Conservation (phyloP, 2,329 filamentous ascomycete species). For the Sphaerostilbella broomeana region DNA sequence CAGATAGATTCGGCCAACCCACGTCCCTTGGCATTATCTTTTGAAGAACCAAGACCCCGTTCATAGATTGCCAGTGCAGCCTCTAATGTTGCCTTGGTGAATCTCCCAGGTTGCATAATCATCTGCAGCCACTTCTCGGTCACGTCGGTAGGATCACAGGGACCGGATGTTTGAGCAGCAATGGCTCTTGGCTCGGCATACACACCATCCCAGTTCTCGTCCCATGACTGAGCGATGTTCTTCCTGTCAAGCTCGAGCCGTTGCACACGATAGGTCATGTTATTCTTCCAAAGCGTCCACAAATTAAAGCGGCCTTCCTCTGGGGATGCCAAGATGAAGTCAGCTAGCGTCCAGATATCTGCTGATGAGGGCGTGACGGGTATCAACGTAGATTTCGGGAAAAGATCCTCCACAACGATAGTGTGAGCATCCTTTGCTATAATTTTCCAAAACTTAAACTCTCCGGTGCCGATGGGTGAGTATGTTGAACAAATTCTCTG, state of each 20-base stretch:
- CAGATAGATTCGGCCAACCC: constrained; percentile 72
- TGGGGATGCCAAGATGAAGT: constrained; percentile 59
- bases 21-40: constrained; percentile 38
- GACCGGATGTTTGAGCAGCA: constrained; percentile 50
- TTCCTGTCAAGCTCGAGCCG: constrained; percentile 66
- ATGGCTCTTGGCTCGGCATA: constrained; percentile 52
- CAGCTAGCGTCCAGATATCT: constrained; percentile 72
- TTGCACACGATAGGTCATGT: constrained; percentile 69
- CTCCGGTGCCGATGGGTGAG: constrained; percentile 77
- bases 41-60: constrained; percentile 43
- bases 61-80: constrained; percentile 79
- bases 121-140: constrained; percentile 82
- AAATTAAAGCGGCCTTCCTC: constrained; percentile 51
- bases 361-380: constrained; percentile 65
- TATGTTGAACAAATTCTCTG: constrained; percentile 65
- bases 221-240: constrained; percentile 56
- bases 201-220: constrained; percentile 63
- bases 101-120: constrained; percentile 77
- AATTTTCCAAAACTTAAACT: constrained; percentile 91
- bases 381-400: constrained; percentile 52
- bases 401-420: constrained; percentile 64
- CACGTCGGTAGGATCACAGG: constrained; percentile 60
- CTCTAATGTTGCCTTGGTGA: constrained; percentile 72
- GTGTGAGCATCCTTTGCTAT: constrained; percentile 58
- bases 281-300: constrained; percentile 82